Evolutionary conservation across 371 early-diverging fungal genomes (phyloP), one percentile per base, ranked within the genome.

Genomic region (Umbelopsis sp.): DNA sequence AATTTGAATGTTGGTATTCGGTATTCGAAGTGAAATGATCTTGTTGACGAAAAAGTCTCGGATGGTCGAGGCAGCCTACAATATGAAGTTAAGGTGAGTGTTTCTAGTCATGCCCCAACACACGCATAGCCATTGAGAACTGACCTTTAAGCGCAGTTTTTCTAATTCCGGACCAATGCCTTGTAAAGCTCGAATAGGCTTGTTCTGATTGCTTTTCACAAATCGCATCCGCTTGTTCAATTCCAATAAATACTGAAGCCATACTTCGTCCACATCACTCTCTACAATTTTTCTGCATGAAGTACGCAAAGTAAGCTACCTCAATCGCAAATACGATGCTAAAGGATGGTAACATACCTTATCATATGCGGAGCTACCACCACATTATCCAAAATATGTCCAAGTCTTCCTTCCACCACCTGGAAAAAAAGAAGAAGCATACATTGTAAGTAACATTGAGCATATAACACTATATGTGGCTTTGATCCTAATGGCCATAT

Each of bases 91-190:
- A 52, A 22, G 22, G 32, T 11, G 22, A 38, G 24, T 16, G 7
- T 65, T 10, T 57, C 8, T 32, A 22, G 8, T 32, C 7, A 2
- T 4, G 29, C 7, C 25, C 22, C 7, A 16, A 38, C 57, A 25
- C 3, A 14, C 16, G 7, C 10, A 16, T 37, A 41, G 1, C 6
- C 4, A 65, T 65, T 69, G 80, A 88, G 14, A 11, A 7, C 20
- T 48, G 11, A 48, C 48, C 79, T 89, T 93, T 41, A 94, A 72
- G 3, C 94, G 84, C 65, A 97, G 72, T 32, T 93, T 84, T 65
- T 97, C 97, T 44, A 97, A 73, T 75, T 96, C 96, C 0, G 98
- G 97, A 0, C 91, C 93, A 20, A 94, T 90, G 70, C 96, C 94
- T 64, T 90, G 88, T 48, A 93, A 70, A 0, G 93, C 92, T 20